These are phyloP conservation scores for Coprinopsis sp. DNA, from an alignment of 768 basidiomycete genomes.

Conservation along the genomic window DNA sequence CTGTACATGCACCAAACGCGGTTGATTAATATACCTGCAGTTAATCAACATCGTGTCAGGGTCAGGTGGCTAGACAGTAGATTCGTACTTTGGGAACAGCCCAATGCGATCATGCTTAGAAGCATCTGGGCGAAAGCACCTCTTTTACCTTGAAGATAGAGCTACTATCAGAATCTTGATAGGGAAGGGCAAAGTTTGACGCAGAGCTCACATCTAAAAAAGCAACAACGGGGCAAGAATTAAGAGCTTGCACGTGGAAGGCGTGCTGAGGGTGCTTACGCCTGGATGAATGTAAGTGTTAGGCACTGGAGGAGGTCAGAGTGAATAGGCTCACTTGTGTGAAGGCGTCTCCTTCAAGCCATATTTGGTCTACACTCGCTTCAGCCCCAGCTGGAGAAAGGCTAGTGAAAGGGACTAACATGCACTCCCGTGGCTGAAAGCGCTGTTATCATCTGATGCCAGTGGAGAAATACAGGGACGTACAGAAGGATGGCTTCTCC, in stretches of 20 bases:
- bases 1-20: constrained; percentile 4
- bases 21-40: constrained; percentile 2
- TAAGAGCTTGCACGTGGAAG: background rate
- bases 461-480: background rate
- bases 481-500: constrained; percentile 3
- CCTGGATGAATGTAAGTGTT: background rate
- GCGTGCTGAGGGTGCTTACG: background rate
- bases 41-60: background rate
- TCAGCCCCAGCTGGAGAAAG: background rate
- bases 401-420: background rate
- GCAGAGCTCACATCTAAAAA: background rate
- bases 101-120: background rate
- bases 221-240: background rate
- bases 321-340: background rate
- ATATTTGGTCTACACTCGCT: background rate
- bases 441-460: background rate
- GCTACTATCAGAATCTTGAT: background rate
- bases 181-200: background rate
- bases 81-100: background rate
- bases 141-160: background rate
- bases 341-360: background rate
- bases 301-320: background rate
- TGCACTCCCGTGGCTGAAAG: background rate
- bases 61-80: background rate
- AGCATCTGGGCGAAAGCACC: background rate